Percentiles rank a stretch among this genome's conserved stretches.
Conservation (phyloP, 176 grass and related monocot species). For the Juncus inflexus region DNA sequence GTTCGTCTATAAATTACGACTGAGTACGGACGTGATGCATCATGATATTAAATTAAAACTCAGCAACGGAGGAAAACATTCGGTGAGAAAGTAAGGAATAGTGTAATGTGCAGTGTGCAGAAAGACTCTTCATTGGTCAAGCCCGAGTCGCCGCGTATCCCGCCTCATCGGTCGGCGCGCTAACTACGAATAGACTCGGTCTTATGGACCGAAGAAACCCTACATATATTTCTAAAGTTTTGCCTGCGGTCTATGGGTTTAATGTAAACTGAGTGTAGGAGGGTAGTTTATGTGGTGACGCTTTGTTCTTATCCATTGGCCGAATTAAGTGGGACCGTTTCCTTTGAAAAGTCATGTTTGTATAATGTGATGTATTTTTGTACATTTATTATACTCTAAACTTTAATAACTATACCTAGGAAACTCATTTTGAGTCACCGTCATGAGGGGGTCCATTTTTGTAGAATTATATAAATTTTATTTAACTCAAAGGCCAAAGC, state of each 20-base stretch:
- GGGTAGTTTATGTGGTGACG: background rate
- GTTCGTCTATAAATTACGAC: too few species aligned
- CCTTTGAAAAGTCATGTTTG: constrained; percentile 8
- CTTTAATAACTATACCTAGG: too few species aligned
- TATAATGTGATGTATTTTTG: background rate
- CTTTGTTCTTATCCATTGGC: constrained; percentile 25
- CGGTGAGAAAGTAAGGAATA: background rate
- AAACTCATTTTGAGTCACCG: too few species aligned
- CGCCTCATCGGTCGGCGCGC: constrained; percentile 18
- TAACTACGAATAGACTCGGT: background rate
- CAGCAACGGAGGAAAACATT: background rate
- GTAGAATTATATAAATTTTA: too few species aligned
- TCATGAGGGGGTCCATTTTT: too few species aligned
- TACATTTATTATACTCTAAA: too few species aligned
- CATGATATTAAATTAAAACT: too few species aligned
- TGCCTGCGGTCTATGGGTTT: background rate
- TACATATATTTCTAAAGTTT: background rate
- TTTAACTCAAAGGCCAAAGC: too few species aligned
- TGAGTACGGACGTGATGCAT: too few species aligned
- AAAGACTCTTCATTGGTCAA: background rate
- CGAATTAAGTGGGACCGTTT: constrained; percentile 1
- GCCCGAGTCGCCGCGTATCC: constrained; percentile 12
- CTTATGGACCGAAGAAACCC: background rate
- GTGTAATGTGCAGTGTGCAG: background rate
- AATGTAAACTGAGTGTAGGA: background rate